Conservation (phyloP, 129 eudicot species). For the Artemisia tridentata region DNA sequence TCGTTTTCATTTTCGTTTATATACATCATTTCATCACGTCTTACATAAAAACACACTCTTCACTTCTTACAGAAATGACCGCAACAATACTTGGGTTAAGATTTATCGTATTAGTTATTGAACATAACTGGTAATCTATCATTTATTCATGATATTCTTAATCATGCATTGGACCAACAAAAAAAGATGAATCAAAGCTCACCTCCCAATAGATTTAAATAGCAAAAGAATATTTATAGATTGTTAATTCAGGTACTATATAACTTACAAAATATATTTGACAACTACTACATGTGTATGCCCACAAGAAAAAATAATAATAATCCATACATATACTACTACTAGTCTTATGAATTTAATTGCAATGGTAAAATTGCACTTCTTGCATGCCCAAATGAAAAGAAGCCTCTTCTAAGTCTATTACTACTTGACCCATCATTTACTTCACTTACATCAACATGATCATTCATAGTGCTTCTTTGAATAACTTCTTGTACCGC, state of each 20-base stretch:
- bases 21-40: too few relatives aligned
- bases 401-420: conserved; percentile 57
- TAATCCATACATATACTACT: conserved; percentile 1
- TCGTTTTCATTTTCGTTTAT: too few relatives aligned
- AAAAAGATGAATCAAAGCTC: conserved; percentile 29
- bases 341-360: conserved; percentile 29
- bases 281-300: conserved; percentile 13
- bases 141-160: too few relatives aligned
- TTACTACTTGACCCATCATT: conserved; percentile 29
- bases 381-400: conserved; percentile 78
- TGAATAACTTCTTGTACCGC: conserved; percentile 63
- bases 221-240: not conserved
- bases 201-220: conserved; percentile 13
- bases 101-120: too few relatives aligned
- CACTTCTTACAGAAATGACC: too few relatives aligned
- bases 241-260: not conserved
- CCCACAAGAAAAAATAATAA: not conserved
- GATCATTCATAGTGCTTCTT: conserved; percentile 23
- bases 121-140: too few relatives aligned
- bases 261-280: conserved; percentile 17
- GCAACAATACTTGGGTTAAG: too few relatives aligned
- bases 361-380: conserved; percentile 59
- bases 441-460: conserved; percentile 25
- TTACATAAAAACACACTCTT: too few relatives aligned
- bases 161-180: conserved; percentile 27